A percentile compares a stretch with the other conserved stretches of the same genome.
Evolutionary conservation across 805 yeast species (phyloP).

Genomic region (Brettanomyces naardenensis): DNA sequence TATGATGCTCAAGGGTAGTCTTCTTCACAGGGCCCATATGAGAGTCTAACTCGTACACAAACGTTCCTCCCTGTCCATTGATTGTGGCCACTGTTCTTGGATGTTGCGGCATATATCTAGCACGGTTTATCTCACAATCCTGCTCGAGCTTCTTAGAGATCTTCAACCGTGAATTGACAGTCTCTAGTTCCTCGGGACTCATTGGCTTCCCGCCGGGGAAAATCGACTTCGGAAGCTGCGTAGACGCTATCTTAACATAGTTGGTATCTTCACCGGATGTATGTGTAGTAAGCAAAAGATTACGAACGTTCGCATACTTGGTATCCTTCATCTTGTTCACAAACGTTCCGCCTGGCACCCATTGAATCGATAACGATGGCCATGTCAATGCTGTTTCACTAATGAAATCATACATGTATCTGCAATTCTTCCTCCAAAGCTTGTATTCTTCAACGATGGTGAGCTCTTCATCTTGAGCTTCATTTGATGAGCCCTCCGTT

Average conservation of each 20-base stretch:
- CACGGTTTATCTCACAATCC: constrained; percentile 62
- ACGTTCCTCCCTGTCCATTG: constrained; percentile 57
- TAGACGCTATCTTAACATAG: constrained; percentile 56
- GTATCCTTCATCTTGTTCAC: constrained; percentile 18
- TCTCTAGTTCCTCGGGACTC: constrained; percentile 21
- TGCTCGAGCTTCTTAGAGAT: constrained; percentile 55
- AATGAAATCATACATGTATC: constrained; percentile 76
- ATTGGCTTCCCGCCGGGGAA: constrained; percentile 15
- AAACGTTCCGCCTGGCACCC: constrained; percentile 47
- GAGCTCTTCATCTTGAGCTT: constrained; percentile 28
- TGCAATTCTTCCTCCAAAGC: constrained; percentile 74
- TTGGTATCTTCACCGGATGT: constrained; percentile 64
- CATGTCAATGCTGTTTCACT: constrained; percentile 73
- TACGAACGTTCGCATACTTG: constrained; percentile 30
- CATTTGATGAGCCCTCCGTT: constrained; percentile 6
- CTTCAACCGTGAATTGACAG: constrained; percentile 47
- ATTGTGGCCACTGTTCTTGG: constrained; percentile 53
- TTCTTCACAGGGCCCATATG: constrained; percentile 13
- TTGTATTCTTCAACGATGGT: constrained; percentile 61
- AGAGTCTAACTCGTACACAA: constrained; percentile 35
- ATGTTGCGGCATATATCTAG: constrained; percentile 61
- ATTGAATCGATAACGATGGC: constrained; percentile 77
- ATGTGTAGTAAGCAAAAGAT: constrained; percentile 62
- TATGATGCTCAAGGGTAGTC: constrained; percentile 41
- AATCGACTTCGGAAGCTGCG: constrained; percentile 46